phyloP scores from a whole-genome alignment of 1,284 basidiomycete species.

The Microbotryomycetes sp. region DNA sequence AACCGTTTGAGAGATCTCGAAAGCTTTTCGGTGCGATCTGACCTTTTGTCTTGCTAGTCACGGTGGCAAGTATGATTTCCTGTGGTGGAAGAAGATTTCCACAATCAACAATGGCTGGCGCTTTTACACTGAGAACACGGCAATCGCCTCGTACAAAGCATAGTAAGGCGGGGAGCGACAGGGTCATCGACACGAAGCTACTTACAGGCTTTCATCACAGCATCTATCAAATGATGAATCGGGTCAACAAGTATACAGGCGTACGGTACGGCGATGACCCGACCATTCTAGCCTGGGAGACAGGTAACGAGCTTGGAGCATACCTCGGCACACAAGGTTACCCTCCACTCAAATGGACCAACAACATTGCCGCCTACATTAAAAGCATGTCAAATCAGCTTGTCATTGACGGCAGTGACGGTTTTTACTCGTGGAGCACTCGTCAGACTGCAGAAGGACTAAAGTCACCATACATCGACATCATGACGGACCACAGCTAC shows the following conservation, averaged over 20 bases:
- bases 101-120: background rate
- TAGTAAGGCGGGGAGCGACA: too few relatives aligned
- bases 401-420: constrained; percentile 16
- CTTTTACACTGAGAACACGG: background rate
- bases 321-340: constrained; percentile 14
- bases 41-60: too few relatives aligned
- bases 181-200: too few relatives aligned
- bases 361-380: constrained; percentile 17
- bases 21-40: too few relatives aligned
- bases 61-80: constrained; percentile 14
- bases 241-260: constrained; percentile 38
- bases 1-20: too few relatives aligned
- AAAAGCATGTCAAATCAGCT: constrained; percentile 7
- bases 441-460: background rate
- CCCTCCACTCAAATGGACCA: constrained; percentile 15
- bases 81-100: constrained; percentile 1
- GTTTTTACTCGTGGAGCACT: background rate
- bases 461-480: background rate
- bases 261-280: constrained; percentile 32
- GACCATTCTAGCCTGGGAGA: constrained; percentile 39
- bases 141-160: background rate
- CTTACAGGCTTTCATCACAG: constrained; percentile 33
- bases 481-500: constrained; percentile 7
- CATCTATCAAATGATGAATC: constrained; percentile 35
- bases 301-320: constrained; percentile 30